These are phyloP conservation scores for Mycena epipterygia DNA, from an alignment of 768 basidiomycete species.

Conservation along the genomic window DNA sequence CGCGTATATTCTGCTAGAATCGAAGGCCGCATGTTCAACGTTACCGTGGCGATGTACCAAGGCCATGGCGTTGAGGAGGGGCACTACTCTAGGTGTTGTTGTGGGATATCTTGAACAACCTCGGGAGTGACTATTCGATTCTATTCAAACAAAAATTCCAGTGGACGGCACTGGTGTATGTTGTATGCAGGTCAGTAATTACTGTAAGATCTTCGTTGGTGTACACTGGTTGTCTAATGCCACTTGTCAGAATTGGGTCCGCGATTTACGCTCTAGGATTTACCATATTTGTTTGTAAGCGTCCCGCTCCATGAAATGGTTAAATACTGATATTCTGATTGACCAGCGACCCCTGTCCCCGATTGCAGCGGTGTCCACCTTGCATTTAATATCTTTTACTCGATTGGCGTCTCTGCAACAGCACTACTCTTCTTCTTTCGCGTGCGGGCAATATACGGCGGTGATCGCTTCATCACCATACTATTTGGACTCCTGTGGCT, in stretches of 20 bases:
- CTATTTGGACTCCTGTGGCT: slow-evolving; percentile 50
- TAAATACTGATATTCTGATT: no score
- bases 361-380: not conserved
- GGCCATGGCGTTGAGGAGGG: not conserved
- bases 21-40: not conserved
- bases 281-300: slow-evolving; percentile 43
- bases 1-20: not conserved
- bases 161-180: no score
- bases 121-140: no score
- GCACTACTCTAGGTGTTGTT: not conserved
- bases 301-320: not conserved
- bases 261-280: no score
- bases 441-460: slow-evolving; percentile 40
- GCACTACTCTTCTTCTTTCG: slow-evolving; percentile 47
- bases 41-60: not conserved
- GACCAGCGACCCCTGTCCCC: not conserved
- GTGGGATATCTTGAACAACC: no score
- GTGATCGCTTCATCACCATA: slow-evolving; percentile 36
- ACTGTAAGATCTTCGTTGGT: no score
- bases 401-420: slow-evolving; percentile 36
- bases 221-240: no score
- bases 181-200: no score
- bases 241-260: slow-evolving; percentile 34
- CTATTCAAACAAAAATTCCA: no score
- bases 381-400: slow-evolving; percentile 36